Evolutionary conservation across 1,284 basidiomycete genomes (phyloP).

Genomic region (Farysia itapuensis): DNA sequence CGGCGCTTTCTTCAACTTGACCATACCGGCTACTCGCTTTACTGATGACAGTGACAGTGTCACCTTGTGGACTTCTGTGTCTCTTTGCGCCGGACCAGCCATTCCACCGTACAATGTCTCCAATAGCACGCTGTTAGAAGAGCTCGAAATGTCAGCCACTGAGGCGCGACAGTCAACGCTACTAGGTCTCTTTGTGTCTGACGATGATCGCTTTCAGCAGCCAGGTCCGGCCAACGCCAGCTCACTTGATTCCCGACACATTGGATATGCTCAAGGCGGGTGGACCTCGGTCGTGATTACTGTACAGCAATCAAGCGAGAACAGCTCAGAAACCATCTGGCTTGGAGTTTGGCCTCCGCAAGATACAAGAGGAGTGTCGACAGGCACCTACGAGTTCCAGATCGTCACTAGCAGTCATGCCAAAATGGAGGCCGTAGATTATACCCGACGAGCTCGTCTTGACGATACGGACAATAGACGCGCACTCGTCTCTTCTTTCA

Average conservation of each 20-base stretch:
- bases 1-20: constrained; percentile 44
- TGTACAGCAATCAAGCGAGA: constrained; percentile 12
- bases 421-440: constrained; percentile 39
- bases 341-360: constrained; percentile 51
- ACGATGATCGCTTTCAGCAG: constrained; percentile 7
- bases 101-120: constrained; percentile 52
- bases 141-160: constrained; percentile 20
- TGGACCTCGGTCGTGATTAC: constrained; percentile 31
- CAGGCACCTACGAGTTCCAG: constrained; percentile 37
- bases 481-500: constrained; percentile 57
- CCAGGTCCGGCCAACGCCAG: constrained; percentile 43
- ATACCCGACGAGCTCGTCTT: constrained; percentile 25
- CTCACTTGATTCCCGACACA: constrained; percentile 9
- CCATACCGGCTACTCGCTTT: constrained; percentile 15
- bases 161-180: constrained; percentile 41
- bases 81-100: constrained; percentile 47
- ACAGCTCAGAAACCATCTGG: constrained; percentile 42
- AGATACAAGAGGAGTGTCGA: constrained; percentile 26
- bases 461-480: constrained; percentile 55
- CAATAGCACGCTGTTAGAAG: constrained; percentile 35
- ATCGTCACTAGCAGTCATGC: constrained; percentile 28
- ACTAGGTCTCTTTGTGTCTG: constrained; percentile 43
- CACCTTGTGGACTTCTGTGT: constrained; percentile 43
- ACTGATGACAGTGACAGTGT: constrained; percentile 4
- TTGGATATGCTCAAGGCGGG: constrained; percentile 46